These are phyloP conservation scores for Dalechampia spathulata DNA, from an alignment of 441 rosid species.

Conservation along the genomic window DNA sequence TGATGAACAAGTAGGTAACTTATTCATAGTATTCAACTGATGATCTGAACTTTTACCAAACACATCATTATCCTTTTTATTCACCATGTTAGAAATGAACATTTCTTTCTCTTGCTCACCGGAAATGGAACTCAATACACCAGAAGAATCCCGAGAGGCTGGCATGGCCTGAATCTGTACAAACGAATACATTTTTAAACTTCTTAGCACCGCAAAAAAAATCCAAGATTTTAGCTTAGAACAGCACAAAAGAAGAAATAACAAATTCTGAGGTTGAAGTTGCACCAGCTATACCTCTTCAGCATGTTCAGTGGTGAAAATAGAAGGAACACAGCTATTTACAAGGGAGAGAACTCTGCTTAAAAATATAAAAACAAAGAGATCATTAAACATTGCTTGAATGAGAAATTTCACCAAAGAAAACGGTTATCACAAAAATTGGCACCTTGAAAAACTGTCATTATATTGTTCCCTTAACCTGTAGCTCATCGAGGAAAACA, in stretches of 20 bases:
- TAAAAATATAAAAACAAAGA: conserved; percentile 11
- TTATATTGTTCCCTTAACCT: conserved; percentile 46
- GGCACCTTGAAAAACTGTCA: conserved; percentile 51
- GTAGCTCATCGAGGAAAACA: conserved; percentile 45
- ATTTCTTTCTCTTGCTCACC: conserved; percentile 29
- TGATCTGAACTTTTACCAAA: conserved; percentile 23
- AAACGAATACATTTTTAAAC: conserved; percentile 17
- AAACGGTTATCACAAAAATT: conserved; percentile 1
- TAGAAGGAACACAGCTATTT: conserved; percentile 38
- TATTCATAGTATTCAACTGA: conserved; percentile 17
- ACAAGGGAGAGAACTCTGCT: conserved; percentile 58
- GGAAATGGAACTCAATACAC: conserved; percentile 19
- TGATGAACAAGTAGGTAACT: conserved; percentile 26
- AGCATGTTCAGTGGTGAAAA: conserved; percentile 45
- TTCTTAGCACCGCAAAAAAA: conserved; percentile 14
- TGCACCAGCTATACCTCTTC: conserved; percentile 48
- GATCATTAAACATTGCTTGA: conserved; percentile 8
- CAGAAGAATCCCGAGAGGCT: conserved; percentile 25
- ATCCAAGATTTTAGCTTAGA: background rate
- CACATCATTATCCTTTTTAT: conserved; percentile 21
- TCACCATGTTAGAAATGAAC: conserved; percentile 9
- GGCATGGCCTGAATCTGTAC: conserved; percentile 55
- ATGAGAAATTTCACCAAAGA: background rate
- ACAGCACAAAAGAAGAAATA: conserved; percentile 5
- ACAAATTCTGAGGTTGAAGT: background rate